Conservation (phyloP, 495 filamentous ascomycete genomes). For the Friedmanniomyces simplex region DNA sequence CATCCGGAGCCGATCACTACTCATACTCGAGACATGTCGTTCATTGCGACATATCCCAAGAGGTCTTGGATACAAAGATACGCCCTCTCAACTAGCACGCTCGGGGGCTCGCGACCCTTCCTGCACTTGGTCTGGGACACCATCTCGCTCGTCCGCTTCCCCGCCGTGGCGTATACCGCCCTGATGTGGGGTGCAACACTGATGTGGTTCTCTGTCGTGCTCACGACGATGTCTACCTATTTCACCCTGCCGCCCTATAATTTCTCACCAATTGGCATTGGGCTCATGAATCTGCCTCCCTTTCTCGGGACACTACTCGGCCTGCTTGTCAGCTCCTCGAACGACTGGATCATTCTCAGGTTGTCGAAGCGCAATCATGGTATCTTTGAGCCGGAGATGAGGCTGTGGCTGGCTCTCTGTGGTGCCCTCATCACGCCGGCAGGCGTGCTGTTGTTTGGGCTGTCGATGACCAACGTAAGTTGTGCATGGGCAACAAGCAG, state of each 20-base stretch:
- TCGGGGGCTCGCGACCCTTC: conserved; percentile 4
- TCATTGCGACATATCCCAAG: neutral
- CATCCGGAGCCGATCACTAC: neutral
- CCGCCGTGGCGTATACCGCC: conserved; percentile 6
- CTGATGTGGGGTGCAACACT: conserved; percentile 5
- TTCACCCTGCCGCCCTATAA: conserved; percentile 10
- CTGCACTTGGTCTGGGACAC: neutral
- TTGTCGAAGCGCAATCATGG: conserved; percentile 47
- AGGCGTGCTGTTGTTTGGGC: conserved; percentile 41
- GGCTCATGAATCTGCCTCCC: conserved; percentile 23
- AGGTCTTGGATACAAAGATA: conserved; percentile 5
- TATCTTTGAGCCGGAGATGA: conserved; percentile 62
- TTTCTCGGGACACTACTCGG: conserved; percentile 41
- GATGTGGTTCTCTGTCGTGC: conserved; percentile 8
- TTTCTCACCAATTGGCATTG: neutral
- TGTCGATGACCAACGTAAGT: conserved; percentile 35
- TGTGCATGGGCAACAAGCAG: neutral
- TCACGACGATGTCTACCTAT: neutral
- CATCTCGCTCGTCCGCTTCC: conserved; percentile 1
- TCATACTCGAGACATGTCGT: neutral
- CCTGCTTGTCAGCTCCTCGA: conserved; percentile 39
- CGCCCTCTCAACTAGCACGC: neutral
- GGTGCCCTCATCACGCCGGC: conserved; percentile 38
- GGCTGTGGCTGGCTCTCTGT: conserved; percentile 45
- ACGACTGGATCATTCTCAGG: conserved; percentile 41